Percentiles rank a stretch among this genome's conserved stretches.
phyloP scores from a whole-genome alignment of 2,329 filamentous ascomycete species.

The Aspergillus pseudoglaucus region DNA sequence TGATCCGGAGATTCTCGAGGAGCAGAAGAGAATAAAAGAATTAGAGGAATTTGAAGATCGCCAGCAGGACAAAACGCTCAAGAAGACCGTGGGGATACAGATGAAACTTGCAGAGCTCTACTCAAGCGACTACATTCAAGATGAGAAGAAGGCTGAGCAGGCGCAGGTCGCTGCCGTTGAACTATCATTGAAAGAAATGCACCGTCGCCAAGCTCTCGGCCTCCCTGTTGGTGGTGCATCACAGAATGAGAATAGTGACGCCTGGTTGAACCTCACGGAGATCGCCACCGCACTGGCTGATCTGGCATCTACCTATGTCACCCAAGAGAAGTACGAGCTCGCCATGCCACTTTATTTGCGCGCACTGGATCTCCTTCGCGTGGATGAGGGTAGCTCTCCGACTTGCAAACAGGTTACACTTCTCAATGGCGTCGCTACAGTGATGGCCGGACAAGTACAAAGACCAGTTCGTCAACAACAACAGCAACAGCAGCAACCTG shows the following conservation, averaged over 20 bases:
- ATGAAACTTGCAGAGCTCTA: conserved; percentile 85
- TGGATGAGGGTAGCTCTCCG: conserved; percentile 34
- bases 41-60: conserved; percentile 25
- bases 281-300: conserved; percentile 42
- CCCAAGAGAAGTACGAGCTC: conserved; percentile 67
- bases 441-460: conserved; percentile 41
- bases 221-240: conserved; percentile 61
- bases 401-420: conserved; percentile 74
- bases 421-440: conserved; percentile 48
- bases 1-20: conserved; percentile 16
- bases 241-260: conserved; percentile 22
- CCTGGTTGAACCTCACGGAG: conserved; percentile 36
- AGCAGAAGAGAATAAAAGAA: conserved; percentile 17
- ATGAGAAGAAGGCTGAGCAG: conserved; percentile 68
- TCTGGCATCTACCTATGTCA: conserved; percentile 69
- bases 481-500: conserved; percentile 27
- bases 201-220: conserved; percentile 60
- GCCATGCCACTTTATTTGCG: conserved; percentile 82
- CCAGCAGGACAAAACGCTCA: conserved; percentile 60
- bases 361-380: conserved; percentile 63
- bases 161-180: conserved; percentile 75
- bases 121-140: conserved; percentile 65
- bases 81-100: conserved; percentile 66
- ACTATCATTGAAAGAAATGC: conserved; percentile 66
- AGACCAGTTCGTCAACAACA: conserved; percentile 25